These are phyloP conservation scores for Geotrichum histeridarum DNA, from an alignment of 1,139 yeast genomes.

Conservation along the genomic window DNA sequence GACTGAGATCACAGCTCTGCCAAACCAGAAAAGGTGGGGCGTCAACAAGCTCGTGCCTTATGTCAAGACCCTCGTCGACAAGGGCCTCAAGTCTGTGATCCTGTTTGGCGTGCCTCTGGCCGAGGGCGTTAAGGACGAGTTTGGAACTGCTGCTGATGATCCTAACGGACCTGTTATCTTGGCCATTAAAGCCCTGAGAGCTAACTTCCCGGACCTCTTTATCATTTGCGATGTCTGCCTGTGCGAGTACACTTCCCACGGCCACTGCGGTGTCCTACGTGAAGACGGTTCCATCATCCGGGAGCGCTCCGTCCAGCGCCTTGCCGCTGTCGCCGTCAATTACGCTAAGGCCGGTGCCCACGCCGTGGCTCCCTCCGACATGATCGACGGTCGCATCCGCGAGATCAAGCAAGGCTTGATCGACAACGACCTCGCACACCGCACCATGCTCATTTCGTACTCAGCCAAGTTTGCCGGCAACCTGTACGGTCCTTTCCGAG, in stretches of 20 bases:
- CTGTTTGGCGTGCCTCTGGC: constrained; percentile 86
- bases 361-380: constrained; percentile 95
- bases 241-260: constrained; percentile 94
- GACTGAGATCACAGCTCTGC: constrained; percentile 65
- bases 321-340: constrained; percentile 92
- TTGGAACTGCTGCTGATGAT: constrained; percentile 91
- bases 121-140: constrained; percentile 67
- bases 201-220: constrained; percentile 72
- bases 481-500: constrained; percentile 95
- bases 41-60: constrained; percentile 71
- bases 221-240: constrained; percentile 93
- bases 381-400: constrained; percentile 92
- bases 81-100: constrained; percentile 82
- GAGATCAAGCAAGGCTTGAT: constrained; percentile 85
- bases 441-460: constrained; percentile 85
- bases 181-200: constrained; percentile 60
- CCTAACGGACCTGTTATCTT: constrained; percentile 92
- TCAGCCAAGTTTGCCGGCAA: constrained; percentile 91
- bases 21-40: constrained; percentile 86
- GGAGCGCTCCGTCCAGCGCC: constrained; percentile 67
- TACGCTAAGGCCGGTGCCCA: constrained; percentile 95
- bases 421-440: constrained; percentile 79
- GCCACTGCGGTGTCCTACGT: constrained; percentile 88
- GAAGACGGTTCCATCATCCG: constrained; percentile 84
- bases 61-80: constrained; percentile 61